A percentile compares a stretch with the other conserved stretches of the same genome.
phyloP scores from a whole-genome alignment of 2,329 filamentous ascomycete species.

The Harringtonia aguacate region DNA sequence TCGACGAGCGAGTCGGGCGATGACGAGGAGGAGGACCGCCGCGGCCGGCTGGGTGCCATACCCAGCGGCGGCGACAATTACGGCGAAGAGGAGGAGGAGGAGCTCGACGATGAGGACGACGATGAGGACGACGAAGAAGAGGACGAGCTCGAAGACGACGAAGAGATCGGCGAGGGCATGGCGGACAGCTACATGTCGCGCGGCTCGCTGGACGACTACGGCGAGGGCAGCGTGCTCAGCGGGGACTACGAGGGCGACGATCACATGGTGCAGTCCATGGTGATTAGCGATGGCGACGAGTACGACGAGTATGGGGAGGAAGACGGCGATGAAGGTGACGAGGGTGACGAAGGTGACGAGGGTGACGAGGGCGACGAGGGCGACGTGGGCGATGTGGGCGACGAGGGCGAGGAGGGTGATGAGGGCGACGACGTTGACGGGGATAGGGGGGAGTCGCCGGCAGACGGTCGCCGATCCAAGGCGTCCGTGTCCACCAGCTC shows the following conservation, averaged over 20 bases:
- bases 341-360: conserved; percentile 31
- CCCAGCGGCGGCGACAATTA: conserved; percentile 35
- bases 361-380: conserved; percentile 2
- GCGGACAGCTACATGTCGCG: conserved; percentile 32
- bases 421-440: conserved; percentile 9
- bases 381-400: conserved; percentile 36
- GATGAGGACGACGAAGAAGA: conserved; percentile 29
- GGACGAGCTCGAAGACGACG: conserved; percentile 31
- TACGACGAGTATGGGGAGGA: conserved; percentile 23
- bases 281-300: conserved; percentile 25
- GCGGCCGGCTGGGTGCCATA: conserved; percentile 11
- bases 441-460: conserved; percentile 13
- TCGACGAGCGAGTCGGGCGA: conserved; percentile 71
- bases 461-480: background rate
- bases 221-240: conserved; percentile 29
- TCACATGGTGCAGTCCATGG: conserved; percentile 26
- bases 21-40: conserved; percentile 31
- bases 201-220: conserved; percentile 24
- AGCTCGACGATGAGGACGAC: conserved; percentile 22
- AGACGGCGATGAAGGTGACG: conserved; percentile 24
- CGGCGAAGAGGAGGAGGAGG: conserved; percentile 21
- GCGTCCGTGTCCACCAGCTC: conserved; percentile 1
- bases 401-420: conserved; percentile 7
- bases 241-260: conserved; percentile 33
- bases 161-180: conserved; percentile 32